Percentiles rank a stretch among this genome's conserved stretches.
Evolutionary conservation across 805 yeast genomes (phyloP).

Genomic region (Vanderwaltozyma yarrowii): DNA sequence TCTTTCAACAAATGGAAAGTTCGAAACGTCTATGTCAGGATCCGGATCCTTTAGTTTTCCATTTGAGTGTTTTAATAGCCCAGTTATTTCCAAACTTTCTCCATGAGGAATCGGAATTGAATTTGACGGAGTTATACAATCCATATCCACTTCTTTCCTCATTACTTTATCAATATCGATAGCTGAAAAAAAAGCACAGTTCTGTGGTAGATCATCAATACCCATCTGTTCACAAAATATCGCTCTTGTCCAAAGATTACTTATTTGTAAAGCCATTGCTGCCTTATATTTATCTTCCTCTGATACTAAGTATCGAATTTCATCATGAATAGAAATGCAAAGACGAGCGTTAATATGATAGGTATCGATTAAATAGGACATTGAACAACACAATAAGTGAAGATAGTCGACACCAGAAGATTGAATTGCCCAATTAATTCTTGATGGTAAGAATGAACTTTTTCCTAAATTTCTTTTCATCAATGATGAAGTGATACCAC

Average conservation of each 20-base stretch:
- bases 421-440: constrained; percentile 97
- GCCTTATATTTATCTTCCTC: constrained; percentile 66
- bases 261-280: constrained; percentile 76
- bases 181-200: constrained; percentile 90
- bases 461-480: constrained; percentile 49
- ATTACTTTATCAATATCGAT: constrained; percentile 84
- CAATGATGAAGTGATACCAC: constrained; percentile 83
- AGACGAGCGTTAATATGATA: constrained; percentile 68
- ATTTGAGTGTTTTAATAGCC: constrained; percentile 36
- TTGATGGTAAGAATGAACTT: constrained; percentile 67
- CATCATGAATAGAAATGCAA: constrained; percentile 89
- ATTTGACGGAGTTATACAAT: constrained; percentile 86
- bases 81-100: constrained; percentile 53
- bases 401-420: constrained; percentile 96
- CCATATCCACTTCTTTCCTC: constrained; percentile 87
- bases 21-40: constrained; percentile 12
- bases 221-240: constrained; percentile 92
- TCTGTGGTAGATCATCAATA: constrained; percentile 79
- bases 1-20: constrained; percentile 15
- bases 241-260: constrained; percentile 93
- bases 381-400: constrained; percentile 72
- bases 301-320: constrained; percentile 68
- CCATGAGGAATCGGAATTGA: constrained; percentile 66
- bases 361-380: constrained; percentile 67
- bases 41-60: constrained; percentile 12